Conservation (phyloP, 805 yeast species). For the Ogataea corticis region DNA sequence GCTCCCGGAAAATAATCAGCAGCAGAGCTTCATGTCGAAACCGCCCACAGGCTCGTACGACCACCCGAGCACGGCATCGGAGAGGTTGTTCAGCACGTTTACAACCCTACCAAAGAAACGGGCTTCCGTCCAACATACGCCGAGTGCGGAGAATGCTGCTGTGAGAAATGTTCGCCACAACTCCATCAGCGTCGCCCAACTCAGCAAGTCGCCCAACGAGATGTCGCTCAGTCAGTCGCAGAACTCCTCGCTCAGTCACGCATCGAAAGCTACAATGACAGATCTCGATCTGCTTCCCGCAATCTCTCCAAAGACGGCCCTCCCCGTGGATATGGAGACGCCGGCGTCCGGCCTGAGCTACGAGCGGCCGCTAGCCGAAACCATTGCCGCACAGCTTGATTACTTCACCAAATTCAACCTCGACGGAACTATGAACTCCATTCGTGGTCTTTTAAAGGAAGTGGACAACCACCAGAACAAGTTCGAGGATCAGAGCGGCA, state of each 20-base stretch:
- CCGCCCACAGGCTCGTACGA: not conserved
- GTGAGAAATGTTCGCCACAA: not conserved
- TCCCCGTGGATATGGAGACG: not conserved
- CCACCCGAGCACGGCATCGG: slow-evolving; percentile 8
- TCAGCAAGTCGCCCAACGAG: not conserved
- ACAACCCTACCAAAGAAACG: slow-evolving; percentile 6
- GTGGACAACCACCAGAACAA: slow-evolving; percentile 8
- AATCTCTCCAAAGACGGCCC: not conserved
- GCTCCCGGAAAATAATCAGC: not conserved
- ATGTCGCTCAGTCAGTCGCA: not conserved
- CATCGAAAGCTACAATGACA: not conserved
- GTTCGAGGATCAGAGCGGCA: slow-evolving; percentile 5
- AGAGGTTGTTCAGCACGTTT: slow-evolving; percentile 6
- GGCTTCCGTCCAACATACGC: not conserved
- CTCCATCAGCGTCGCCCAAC: not conserved
- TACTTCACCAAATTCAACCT: slow-evolving; percentile 11
- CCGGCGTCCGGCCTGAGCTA: no score
- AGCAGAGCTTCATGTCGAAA: not conserved
- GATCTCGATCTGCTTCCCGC: not conserved
- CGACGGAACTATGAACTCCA: slow-evolving; percentile 11
- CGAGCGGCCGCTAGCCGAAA: slow-evolving; percentile 2
- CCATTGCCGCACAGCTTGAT: slow-evolving; percentile 8
- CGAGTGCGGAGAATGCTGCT: not conserved
- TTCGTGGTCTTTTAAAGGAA: slow-evolving; percentile 7
- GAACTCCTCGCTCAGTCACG: not conserved